Evolutionary conservation across 768 basidiomycete genomes (phyloP), one percentile per base, ranked within the genome.

Genomic region (Russula foetens): DNA sequence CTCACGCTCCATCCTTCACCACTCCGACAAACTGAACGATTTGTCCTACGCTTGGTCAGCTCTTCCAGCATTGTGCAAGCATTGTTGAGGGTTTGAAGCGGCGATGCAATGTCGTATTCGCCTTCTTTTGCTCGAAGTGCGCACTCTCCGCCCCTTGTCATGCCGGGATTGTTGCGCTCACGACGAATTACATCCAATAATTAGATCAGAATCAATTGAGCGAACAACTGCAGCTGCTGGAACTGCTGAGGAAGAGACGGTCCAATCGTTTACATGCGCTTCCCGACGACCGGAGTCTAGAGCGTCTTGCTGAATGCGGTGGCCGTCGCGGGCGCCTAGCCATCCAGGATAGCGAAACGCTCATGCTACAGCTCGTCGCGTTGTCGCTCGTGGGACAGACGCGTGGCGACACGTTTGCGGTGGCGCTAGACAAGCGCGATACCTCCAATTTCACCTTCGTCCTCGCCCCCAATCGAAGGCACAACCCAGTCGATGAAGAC

Each of bases 161-260:
- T 11, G 4, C n/a, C 41, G 7, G 9, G 24, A 17, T 14, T 15
- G 21, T 47, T 21, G 5, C 24, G 39, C 47, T 60, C 23, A 54
- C 14, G 26, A 44, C 21, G 23, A 33, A 23, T n/a, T n/a, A n/a
- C 2, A 19, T 26, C 7, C n/a, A 21, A 26, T 12, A 17, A n/a
- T 33, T n/a, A 62, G 60, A 52, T 11, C 60, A 62, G n/a, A 62
- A 62, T 19, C 60, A 62, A 23, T 58, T 62, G 29, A 62, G 60
- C 23, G 61, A 48, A 44, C 61, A 62, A 48, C 35, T 62, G 38
- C 56, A 62, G 29, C 24, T 58, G 23, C 51, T 62, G 14, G 51
- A 58, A 33, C 56, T 62, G 15, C 45, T 62, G 29, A 58, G 45
- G 17, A 43, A 28, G 31, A 62, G 43, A 39, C 38, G 49, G 7